phyloP scores from a whole-genome alignment of 495 filamentous ascomycete genomes.

The Xylaria castorea region DNA sequence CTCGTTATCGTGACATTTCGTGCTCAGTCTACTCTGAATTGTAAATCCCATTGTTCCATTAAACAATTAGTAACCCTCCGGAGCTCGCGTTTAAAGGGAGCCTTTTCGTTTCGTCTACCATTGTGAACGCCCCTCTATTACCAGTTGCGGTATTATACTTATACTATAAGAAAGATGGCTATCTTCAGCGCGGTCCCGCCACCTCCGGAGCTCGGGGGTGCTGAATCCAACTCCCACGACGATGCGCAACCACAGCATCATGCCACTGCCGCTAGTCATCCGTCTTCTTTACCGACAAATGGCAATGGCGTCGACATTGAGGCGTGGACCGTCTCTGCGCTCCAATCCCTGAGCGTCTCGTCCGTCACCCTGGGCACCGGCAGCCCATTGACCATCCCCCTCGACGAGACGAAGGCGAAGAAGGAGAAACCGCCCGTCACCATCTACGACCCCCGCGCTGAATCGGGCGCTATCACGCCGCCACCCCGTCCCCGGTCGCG shows the following conservation, averaged over 20 bases:
- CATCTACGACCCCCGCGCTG: constrained; percentile 36
- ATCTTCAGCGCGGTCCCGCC: constrained; percentile 49
- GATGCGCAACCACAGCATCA: constrained; percentile 28
- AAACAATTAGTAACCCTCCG: background rate
- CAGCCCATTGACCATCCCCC: constrained; percentile 54
- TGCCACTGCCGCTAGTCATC: constrained; percentile 19
- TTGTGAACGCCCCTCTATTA: background rate
- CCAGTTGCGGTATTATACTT: background rate
- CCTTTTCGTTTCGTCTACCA: background rate
- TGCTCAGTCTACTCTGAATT: background rate
- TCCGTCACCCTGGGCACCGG: constrained; percentile 52
- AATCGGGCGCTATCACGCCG: constrained; percentile 37
- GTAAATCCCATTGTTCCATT: background rate
- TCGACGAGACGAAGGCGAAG: constrained; percentile 41
- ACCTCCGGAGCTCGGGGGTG: constrained; percentile 37
- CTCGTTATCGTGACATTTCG: background rate
- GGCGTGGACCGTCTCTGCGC: constrained; percentile 56
- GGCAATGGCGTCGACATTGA: constrained; percentile 51
- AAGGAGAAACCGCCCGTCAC: constrained; percentile 34
- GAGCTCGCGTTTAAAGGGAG: background rate
- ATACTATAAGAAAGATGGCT: constrained; percentile 34
- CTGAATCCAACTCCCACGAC: constrained; percentile 22
- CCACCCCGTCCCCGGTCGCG: constrained; percentile 46
- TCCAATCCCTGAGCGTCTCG: constrained; percentile 57
- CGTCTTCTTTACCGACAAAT: constrained; percentile 8